Evolutionary conservation across 108 stramenopile genomes (phyloP).

Genomic region (Skeletonema marinoi): DNA sequence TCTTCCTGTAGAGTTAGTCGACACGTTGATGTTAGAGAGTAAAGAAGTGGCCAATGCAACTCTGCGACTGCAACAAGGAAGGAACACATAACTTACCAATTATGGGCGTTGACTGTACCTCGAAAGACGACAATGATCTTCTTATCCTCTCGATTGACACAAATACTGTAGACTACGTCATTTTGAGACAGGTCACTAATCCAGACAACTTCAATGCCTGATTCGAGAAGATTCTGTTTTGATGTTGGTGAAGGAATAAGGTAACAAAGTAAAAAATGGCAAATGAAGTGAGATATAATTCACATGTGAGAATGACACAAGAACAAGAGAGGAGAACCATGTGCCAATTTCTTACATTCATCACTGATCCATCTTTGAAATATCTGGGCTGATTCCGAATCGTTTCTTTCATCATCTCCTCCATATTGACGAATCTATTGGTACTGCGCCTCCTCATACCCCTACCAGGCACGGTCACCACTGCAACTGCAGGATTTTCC

Average conservation of each 20-base stretch:
- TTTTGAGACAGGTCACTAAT: conserved; percentile 15
- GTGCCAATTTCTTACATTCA: conserved; percentile 2
- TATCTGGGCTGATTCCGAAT: conserved; percentile 12
- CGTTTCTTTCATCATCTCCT: conserved; percentile 10
- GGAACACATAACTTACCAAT: too few species aligned
- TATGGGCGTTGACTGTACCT: conserved; percentile 24
- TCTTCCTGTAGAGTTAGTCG: too few species aligned
- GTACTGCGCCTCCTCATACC: conserved; percentile 17
- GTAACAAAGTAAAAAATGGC: too few species aligned
- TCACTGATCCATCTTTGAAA: background rate
- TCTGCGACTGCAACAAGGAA: too few species aligned
- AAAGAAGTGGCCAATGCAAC: too few species aligned
- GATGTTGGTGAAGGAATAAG: too few species aligned
- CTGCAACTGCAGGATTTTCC: conserved; percentile 11
- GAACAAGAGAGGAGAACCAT: background rate
- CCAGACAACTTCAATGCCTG: conserved; percentile 29
- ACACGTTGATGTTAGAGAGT: too few species aligned
- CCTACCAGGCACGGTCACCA: conserved; percentile 6
- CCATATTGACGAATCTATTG: conserved; percentile 18
- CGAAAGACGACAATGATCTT: conserved; percentile 26
- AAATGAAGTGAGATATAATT: too few species aligned
- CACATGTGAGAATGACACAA: too few species aligned
- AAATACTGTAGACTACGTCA: conserved; percentile 35
- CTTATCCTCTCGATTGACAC: conserved; percentile 16
- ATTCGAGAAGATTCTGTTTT: conserved; percentile 22